Conservation (phyloP, 257 asterid genomes). For the Nicotiana benthamiana region DNA sequence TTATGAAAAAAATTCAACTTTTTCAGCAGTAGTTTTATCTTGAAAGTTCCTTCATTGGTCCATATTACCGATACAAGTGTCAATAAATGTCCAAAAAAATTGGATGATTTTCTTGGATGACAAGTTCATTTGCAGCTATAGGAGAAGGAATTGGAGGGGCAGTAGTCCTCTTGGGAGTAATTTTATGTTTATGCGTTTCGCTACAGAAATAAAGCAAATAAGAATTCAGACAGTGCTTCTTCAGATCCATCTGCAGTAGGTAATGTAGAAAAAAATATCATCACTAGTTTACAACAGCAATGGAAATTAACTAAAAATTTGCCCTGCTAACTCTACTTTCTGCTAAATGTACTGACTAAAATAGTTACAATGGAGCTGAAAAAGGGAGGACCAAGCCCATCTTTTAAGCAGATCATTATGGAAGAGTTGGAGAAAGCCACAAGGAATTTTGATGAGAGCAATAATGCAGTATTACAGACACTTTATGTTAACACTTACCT, state of each 20-base stretch:
- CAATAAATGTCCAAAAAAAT: conserved; percentile 26
- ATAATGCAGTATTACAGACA: not conserved
- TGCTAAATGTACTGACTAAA: not conserved
- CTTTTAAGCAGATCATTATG: conserved; percentile 40
- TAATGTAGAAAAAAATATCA: conserved; percentile 10
- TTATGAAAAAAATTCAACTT: not conserved
- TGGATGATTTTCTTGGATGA: conserved; percentile 30
- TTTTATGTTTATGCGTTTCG: conserved; percentile 27
- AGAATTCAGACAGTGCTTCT: conserved; percentile 58
- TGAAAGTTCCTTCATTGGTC: not conserved
- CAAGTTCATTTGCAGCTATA: conserved; percentile 38
- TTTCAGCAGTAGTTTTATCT: not conserved
- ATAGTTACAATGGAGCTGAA: conserved; percentile 30
- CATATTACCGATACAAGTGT: conserved; percentile 4
- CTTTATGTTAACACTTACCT: too few species aligned
- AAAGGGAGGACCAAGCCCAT: conserved; percentile 25
- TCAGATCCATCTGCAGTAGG: conserved; percentile 67
- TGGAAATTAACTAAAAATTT: not conserved
- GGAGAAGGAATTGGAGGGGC: conserved; percentile 47
- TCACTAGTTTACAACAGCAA: not conserved
- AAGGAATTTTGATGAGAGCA: conserved; percentile 39
- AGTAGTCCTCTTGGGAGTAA: conserved; percentile 25
- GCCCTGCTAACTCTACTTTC: conserved; percentile 7
- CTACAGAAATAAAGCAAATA: conserved; percentile 27
- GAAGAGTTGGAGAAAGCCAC: conserved; percentile 72